phyloP scores from a whole-genome alignment of 305 asterid species.

The Fraxinus latifolia region DNA sequence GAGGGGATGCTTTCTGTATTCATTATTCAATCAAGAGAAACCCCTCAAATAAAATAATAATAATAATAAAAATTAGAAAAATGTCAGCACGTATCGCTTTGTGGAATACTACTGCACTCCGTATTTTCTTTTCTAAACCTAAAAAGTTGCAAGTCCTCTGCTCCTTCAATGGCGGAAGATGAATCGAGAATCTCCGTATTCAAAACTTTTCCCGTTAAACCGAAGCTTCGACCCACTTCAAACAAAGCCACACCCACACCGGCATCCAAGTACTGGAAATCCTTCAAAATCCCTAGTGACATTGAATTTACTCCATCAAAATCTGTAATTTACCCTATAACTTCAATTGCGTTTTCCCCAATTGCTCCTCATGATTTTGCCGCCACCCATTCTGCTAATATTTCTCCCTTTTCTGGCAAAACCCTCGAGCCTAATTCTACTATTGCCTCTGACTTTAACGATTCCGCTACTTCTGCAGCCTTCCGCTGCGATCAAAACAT shows the following conservation, averaged over 20 bases:
- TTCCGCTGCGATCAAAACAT: constrained; percentile 68
- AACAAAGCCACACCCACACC: constrained; percentile 48
- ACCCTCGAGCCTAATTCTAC: constrained; percentile 50
- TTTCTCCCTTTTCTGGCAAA: constrained; percentile 50
- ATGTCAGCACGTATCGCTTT: background rate
- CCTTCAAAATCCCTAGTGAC: constrained; percentile 71
- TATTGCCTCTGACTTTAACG: constrained; percentile 40
- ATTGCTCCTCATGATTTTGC: constrained; percentile 67
- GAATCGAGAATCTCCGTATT: constrained; percentile 1
- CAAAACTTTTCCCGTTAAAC: constrained; percentile 31
- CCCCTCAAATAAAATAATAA: too few relatives aligned
- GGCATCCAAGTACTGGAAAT: constrained; percentile 80
- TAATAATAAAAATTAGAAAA: too few relatives aligned
- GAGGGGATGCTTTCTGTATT: too few relatives aligned
- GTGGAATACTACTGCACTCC: background rate
- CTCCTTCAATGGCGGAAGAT: constrained; percentile 41
- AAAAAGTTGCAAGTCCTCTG: background rate
- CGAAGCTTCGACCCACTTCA: constrained; percentile 50
- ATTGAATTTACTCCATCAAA: constrained; percentile 37
- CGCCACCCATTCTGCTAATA: constrained; percentile 70
- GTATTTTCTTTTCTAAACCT: background rate
- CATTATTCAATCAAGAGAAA: too few relatives aligned
- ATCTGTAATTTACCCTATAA: constrained; percentile 48
- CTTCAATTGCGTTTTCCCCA: constrained; percentile 60
- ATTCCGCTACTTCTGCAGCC: constrained; percentile 53